A percentile compares a stretch with the other conserved stretches of the same genome.
phyloP scores from a whole-genome alignment of 1,139 yeast species.

The Hyphopichia khmerensis region DNA sequence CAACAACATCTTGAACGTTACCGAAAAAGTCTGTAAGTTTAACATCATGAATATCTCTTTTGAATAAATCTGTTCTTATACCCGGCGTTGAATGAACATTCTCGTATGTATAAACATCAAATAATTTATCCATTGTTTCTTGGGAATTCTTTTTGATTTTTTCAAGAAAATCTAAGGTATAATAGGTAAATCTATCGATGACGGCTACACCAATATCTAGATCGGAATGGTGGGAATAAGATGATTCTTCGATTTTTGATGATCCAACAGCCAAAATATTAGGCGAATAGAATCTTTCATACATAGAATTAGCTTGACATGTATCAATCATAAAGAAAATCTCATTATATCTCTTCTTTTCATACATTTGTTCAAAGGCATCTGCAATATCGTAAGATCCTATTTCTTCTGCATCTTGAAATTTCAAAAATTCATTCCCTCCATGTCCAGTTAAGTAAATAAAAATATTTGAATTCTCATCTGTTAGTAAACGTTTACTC shows the following conservation, averaged over 20 bases:
- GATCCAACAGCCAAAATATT: conserved; percentile 93
- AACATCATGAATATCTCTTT: conserved; percentile 67
- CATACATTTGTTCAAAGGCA: conserved; percentile 96
- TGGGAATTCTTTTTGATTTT: conserved; percentile 71
- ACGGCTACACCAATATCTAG: conserved; percentile 97
- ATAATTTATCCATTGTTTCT: conserved; percentile 75
- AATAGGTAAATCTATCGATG: conserved; percentile 92
- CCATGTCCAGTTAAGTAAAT: conserved; percentile 98
- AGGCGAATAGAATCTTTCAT: conserved; percentile 87
- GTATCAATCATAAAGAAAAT: conserved; percentile 97
- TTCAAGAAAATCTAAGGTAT: conserved; percentile 86
- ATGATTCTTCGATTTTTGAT: conserved; percentile 82
- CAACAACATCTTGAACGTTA: conserved; percentile 79
- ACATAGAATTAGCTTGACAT: conserved; percentile 98
- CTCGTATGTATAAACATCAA: conserved; percentile 79
- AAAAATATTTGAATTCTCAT: conserved; percentile 90
- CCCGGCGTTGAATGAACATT: conserved; percentile 93
- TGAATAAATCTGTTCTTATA: conserved; percentile 74
- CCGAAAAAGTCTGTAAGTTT: conserved; percentile 93
- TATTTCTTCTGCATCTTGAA: conserved; percentile 97
- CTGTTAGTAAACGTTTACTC: conserved; percentile 85
- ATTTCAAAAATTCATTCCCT: conserved; percentile 93
- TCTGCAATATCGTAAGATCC: conserved; percentile 95
- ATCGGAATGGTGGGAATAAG: conserved; percentile 95
- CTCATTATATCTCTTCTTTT: conserved; percentile 91